Evolutionary conservation across 2,329 filamentous ascomycete species (phyloP).

Genomic region (Venturia nashicola): DNA sequence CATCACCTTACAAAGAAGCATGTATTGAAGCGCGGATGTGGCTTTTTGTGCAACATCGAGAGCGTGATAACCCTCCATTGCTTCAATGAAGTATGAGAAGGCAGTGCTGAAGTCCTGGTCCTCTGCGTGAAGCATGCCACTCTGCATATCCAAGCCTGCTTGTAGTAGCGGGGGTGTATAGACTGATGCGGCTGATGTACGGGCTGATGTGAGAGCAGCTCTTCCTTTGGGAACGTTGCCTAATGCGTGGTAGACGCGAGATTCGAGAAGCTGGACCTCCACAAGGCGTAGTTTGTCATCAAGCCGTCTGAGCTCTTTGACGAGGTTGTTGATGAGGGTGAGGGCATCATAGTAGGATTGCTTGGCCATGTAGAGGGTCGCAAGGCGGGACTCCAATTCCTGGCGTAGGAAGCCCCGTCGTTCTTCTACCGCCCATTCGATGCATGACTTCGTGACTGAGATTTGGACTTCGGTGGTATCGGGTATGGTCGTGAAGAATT

Average conservation of each 20-base stretch:
- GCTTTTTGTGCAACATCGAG: slow-evolving; percentile 81
- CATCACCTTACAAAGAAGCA: slow-evolving; percentile 99
- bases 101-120: slow-evolving; percentile 99
- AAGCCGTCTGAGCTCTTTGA: slow-evolving; percentile 92
- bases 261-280: slow-evolving; percentile 95
- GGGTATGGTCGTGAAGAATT: slow-evolving; percentile 87
- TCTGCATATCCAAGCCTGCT: slow-evolving; percentile 97
- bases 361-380: slow-evolving; percentile 91
- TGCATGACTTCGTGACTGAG: slow-evolving; percentile 92
- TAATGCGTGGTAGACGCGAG: slow-evolving; percentile 90
- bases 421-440: slow-evolving; percentile 96
- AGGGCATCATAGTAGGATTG: slow-evolving; percentile 95
- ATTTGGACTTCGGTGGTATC: slow-evolving; percentile 92
- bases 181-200: slow-evolving; percentile 90
- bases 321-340: slow-evolving; percentile 87
- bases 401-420: slow-evolving; percentile 92
- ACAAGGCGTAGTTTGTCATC: slow-evolving; percentile 98
- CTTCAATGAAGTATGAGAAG: slow-evolving; percentile 98
- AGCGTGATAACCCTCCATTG: slow-evolving; percentile 88
- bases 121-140: slow-evolving; percentile 95
- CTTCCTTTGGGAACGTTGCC: slow-evolving; percentile 94
- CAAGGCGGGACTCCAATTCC: slow-evolving; percentile 92
- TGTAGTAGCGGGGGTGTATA: slow-evolving; percentile 94
- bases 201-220: slow-evolving; percentile 83
- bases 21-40: slow-evolving; percentile 97